A percentile compares a stretch with the other conserved stretches of the same genome.
Conservation (phyloP, 805 yeast genomes). For the Hyphopichia homilentoma region DNA sequence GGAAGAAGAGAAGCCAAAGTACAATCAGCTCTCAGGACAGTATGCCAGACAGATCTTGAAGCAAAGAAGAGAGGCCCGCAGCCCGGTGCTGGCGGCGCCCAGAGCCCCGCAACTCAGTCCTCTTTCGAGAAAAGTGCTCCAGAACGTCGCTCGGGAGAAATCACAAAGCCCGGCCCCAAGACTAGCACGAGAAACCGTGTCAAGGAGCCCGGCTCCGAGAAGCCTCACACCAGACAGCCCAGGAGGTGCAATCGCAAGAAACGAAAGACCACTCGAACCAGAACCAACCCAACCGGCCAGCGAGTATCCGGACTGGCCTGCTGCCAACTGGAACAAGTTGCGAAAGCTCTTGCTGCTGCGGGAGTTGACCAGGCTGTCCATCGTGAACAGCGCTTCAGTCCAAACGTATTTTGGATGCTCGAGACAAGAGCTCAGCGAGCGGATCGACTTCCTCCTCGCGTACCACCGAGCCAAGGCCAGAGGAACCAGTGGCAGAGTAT, state of each 20-base stretch:
- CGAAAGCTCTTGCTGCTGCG: slow-evolving; percentile 24
- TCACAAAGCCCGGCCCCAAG: too few species aligned
- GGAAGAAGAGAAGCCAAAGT: slow-evolving; percentile 4
- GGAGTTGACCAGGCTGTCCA: slow-evolving; percentile 20
- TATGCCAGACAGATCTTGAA: slow-evolving; percentile 14
- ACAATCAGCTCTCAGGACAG: slow-evolving; percentile 14
- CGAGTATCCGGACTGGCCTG: slow-evolving; percentile 19
- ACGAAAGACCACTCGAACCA: neutral
- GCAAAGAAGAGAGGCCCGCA: slow-evolving; percentile 6
- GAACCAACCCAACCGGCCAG: neutral
- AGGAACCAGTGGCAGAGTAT: too few species aligned
- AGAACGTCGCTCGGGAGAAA: too few species aligned
- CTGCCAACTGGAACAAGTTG: slow-evolving; percentile 30
- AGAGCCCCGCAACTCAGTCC: too few species aligned
- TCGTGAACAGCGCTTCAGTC: slow-evolving; percentile 25
- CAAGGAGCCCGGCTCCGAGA: too few species aligned
- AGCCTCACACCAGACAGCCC: too few species aligned
- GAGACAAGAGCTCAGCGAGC: slow-evolving; percentile 26
- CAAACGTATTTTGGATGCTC: slow-evolving; percentile 22
- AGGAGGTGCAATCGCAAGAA: neutral
- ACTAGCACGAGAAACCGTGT: too few species aligned
- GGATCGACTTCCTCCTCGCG: slow-evolving; percentile 24
- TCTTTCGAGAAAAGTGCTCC: too few species aligned
- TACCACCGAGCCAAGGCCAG: slow-evolving; percentile 1
- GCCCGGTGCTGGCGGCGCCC: too few species aligned